Base-by-base conservation (phyloP, 106 monocot genomes). In the Chionographis japonica region DNA sequence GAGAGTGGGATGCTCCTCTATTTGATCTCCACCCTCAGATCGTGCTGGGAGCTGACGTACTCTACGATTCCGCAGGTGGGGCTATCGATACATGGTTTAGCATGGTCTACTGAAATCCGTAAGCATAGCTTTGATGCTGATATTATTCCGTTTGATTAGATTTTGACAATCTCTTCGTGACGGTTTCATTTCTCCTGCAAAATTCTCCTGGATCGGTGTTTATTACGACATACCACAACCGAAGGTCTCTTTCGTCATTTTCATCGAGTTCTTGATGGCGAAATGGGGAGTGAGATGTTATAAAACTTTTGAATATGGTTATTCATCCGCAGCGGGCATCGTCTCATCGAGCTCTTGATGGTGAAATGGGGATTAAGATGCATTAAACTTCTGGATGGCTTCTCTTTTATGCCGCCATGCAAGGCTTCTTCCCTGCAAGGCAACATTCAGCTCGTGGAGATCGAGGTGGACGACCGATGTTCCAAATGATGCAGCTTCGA, bases 351-450 rank as follows among this genome's bases (percentile, higher is more conserved):
- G 77, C 90, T 87, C 71, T 75, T 99, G 79, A 99, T 93, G 93
- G 87, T 69, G 39, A 93, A 99, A 80, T 99, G 98, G 98, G 87
- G 93, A 40, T 80, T 90, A 79, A 93, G 80, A 73, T 93, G 93
- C 61, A 63, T 63, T 37, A 88, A 83, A 66, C 81, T 99, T 57
- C 49, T 88, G 37, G 93, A 99, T 79, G 98, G 83, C 14, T 99
- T 87, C 79, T 87, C 90, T 37, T 83, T 93, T 75, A 70, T 99
- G 80, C 98, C 98, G 52, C 52, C 78, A 61, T 50, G 56, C 58
- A 99, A 99, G 70, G 83, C 87, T 67, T 69, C 85, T 38, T 83
- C 77, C 1, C 72, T 99, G 60, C 90, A 92, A 14, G 93, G 87
- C 61, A 99, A 80, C 65, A 93, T 99, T 76, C 93, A 99, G 69